A percentile compares a stretch with the other conserved stretches of the same genome.
phyloP scores from a whole-genome alignment of 2,329 filamentous ascomycete species.

The Aspergillus sp. region DNA sequence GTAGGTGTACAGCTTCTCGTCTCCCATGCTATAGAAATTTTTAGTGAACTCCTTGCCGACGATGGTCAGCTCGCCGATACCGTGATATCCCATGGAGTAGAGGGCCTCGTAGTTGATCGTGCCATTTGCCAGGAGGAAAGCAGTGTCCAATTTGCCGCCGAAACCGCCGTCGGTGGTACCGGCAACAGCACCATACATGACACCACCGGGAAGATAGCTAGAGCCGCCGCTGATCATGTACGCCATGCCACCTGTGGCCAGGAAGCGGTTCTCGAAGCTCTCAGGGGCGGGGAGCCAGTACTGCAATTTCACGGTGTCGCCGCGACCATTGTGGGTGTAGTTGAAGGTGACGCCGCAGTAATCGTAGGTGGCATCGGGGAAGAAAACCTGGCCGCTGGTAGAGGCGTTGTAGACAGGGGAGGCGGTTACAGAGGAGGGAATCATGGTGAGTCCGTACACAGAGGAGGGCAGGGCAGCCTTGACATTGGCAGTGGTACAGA shows the following conservation, averaged over 20 bases:
- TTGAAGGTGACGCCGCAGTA: constrained; percentile 47
- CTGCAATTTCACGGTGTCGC: constrained; percentile 41
- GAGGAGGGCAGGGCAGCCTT: constrained; percentile 47
- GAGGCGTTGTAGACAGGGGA: constrained; percentile 29
- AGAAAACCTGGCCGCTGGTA: too few species aligned
- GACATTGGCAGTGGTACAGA: constrained; percentile 48
- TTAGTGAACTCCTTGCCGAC: constrained; percentile 49
- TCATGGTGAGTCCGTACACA: constrained; percentile 43
- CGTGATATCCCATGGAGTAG: constrained; percentile 48
- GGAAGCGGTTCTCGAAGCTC: constrained; percentile 49
- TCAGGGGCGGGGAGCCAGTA: constrained; percentile 38
- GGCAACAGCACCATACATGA: constrained; percentile 45
- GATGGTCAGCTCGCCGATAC: constrained; percentile 53
- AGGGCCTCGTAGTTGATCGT: constrained; percentile 40
- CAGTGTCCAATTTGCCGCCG: constrained; percentile 36
- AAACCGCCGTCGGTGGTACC: constrained; percentile 50
- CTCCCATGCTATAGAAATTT: constrained; percentile 41
- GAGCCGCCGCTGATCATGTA: constrained; percentile 34
- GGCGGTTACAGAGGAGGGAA: constrained; percentile 46
- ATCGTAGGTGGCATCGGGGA: constrained; percentile 35
- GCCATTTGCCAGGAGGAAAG: constrained; percentile 48
- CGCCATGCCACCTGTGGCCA: constrained; percentile 42
- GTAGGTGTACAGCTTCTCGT: constrained; percentile 45
- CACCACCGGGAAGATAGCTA: constrained; percentile 41
- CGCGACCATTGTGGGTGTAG: constrained; percentile 46